Conservation (phyloP, 345 rosid genomes). For the Isatis tinctoria region DNA sequence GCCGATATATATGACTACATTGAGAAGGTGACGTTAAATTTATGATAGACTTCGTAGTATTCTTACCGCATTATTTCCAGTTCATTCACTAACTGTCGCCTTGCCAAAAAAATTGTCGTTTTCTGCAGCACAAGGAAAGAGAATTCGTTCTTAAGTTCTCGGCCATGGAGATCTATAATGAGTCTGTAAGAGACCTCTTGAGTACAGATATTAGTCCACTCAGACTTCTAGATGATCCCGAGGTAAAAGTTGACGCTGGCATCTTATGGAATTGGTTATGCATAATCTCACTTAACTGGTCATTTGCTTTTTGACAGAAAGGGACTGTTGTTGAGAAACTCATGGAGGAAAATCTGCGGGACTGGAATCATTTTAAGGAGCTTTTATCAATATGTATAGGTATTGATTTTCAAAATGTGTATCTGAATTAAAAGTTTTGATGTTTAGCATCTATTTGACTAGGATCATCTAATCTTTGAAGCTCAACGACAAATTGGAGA, state of each 20-base stretch:
- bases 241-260: conserved; percentile 50
- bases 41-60: background rate
- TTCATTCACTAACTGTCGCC: background rate
- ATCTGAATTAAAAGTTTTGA: background rate
- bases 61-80: background rate
- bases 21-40: conserved; percentile 45
- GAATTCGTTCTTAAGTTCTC: conserved; percentile 72
- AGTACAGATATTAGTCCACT: conserved; percentile 63
- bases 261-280: conserved; percentile 16
- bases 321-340: conserved; percentile 92
- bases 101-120: background rate
- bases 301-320: conserved; percentile 46
- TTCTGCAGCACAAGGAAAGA: conserved; percentile 77
- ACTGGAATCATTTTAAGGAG: conserved; percentile 73
- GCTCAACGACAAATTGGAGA: conserved; percentile 96
- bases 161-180: conserved; percentile 95
- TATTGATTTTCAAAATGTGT: conserved; percentile 17
- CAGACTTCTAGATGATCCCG: conserved; percentile 92
- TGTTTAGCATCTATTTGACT: conserved; percentile 19
- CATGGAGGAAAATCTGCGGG: conserved; percentile 63
- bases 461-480: conserved; percentile 36
- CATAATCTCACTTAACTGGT: conserved; percentile 14
- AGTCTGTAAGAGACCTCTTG: conserved; percentile 90
- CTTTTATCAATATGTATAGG: conserved; percentile 81
- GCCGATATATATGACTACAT: conserved; percentile 79